phyloP scores from a whole-genome alignment of 768 basidiomycete genomes.

The Trametes coccinea region DNA sequence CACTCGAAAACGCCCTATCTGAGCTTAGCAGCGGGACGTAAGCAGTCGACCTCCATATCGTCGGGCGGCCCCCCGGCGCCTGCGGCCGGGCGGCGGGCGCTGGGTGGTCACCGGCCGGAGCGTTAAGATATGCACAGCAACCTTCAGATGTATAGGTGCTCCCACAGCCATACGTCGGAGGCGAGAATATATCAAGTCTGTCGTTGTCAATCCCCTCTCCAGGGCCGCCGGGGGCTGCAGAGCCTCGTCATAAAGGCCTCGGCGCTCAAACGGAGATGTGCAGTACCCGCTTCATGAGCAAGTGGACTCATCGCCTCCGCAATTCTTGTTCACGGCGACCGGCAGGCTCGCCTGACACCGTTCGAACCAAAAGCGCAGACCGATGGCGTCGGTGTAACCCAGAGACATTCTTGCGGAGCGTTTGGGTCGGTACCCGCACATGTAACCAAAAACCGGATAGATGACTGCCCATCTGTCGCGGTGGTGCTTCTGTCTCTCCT shows the following conservation, averaged over 20 bases:
- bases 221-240: slow-evolving; percentile 1
- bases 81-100: slow-evolving; percentile 2
- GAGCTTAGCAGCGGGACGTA: neutral
- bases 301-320: neutral
- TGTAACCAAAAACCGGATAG: neutral
- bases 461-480: neutral
- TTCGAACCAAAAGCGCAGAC: neutral
- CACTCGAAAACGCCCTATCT: neutral
- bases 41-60: neutral
- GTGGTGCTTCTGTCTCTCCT: neutral
- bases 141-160: slow-evolving; percentile 1
- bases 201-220: neutral
- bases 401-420: neutral
- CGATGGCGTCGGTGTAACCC: neutral
- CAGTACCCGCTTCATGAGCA: neutral
- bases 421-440: neutral
- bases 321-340: neutral
- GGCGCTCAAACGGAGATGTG: neutral
- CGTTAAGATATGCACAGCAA: slow-evolving; percentile 13
- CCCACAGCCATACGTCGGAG: slow-evolving; percentile 14
- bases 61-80: neutral
- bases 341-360: neutral
- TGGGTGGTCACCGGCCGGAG: neutral
- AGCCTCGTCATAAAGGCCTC: neutral
- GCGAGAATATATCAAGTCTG: slow-evolving; percentile 12